Evolutionary conservation across 1,139 yeast genomes (phyloP).

Genomic region (Scheffersomyces cryptocercus): DNA sequence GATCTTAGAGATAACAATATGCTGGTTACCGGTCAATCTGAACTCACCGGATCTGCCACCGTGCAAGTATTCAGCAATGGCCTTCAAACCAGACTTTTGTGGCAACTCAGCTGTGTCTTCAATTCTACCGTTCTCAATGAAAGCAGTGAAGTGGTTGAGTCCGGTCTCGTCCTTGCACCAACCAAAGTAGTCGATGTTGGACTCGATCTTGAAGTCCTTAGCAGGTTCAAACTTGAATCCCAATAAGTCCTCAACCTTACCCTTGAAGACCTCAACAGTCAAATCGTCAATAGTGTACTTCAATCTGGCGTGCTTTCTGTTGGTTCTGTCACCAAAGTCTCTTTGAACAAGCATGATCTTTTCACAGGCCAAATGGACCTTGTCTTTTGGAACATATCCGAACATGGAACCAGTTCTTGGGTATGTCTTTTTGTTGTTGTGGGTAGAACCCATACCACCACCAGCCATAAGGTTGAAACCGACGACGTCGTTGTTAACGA

Average conservation of each 20-base stretch:
- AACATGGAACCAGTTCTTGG: constrained; percentile 91
- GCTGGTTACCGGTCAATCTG: constrained; percentile 96
- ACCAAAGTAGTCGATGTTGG: constrained; percentile 90
- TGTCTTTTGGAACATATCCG: constrained; percentile 71
- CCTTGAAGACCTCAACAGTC: constrained; percentile 80
- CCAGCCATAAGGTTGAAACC: constrained; percentile 93
- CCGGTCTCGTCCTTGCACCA: constrained; percentile 93
- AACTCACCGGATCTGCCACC: constrained; percentile 69
- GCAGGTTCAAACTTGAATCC: constrained; percentile 76
- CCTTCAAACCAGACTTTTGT: constrained; percentile 83
- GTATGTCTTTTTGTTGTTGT: constrained; percentile 93
- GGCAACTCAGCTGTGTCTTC: constrained; percentile 90
- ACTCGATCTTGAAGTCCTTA: constrained; percentile 72
- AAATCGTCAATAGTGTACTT: constrained; percentile 94
- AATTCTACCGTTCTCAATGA: constrained; percentile 95
- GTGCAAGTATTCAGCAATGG: constrained; percentile 68
- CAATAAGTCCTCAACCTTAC: constrained; percentile 79
- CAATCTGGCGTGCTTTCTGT: constrained; percentile 97
- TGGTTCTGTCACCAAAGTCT: constrained; percentile 92
- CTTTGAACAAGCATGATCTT: constrained; percentile 93
- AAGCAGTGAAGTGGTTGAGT: constrained; percentile 86
- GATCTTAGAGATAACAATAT: constrained; percentile 73
- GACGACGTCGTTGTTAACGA: constrained; percentile 60
- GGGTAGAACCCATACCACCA: constrained; percentile 99
- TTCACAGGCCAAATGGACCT: constrained; percentile 79